These are phyloP conservation scores for Aspergillus neoniger DNA, from an alignment of 2,329 filamentous ascomycete species.

Conservation along the genomic window DNA sequence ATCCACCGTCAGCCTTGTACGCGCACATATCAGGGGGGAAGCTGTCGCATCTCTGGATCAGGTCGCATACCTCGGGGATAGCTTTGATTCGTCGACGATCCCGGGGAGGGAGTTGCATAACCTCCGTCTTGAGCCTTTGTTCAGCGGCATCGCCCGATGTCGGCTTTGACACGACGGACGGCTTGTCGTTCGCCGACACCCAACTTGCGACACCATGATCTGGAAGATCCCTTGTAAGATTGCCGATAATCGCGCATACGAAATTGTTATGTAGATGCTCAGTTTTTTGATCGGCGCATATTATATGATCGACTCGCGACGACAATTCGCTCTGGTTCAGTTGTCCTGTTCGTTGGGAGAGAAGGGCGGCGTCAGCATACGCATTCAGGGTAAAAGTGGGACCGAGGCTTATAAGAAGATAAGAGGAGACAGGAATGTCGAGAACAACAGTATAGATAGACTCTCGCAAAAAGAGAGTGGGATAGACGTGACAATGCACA, in stretches of 20 bases:
- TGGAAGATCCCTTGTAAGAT: conserved; percentile 61
- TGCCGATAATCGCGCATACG: conserved; percentile 60
- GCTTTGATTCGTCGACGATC: conserved; percentile 62
- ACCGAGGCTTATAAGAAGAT: background rate
- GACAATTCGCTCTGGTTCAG: conserved; percentile 64
- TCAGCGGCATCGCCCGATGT: conserved; percentile 62
- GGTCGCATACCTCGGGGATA: conserved; percentile 49
- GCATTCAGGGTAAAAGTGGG: background rate
- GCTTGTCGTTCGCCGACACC: conserved; percentile 63
- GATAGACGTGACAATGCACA: too few species aligned
- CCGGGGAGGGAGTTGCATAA: conserved; percentile 62
- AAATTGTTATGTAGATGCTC: conserved; percentile 65
- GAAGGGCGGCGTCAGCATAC: conserved; percentile 24
- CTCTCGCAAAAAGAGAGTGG: too few species aligned
- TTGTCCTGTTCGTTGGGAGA: conserved; percentile 46
- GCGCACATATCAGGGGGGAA: background rate
- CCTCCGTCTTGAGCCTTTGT: conserved; percentile 63
- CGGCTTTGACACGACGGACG: conserved; percentile 51
- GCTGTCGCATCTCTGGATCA: background rate
- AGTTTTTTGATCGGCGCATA: conserved; percentile 54
- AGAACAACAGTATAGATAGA: background rate
- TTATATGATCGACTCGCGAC: conserved; percentile 57
- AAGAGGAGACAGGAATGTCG: background rate
- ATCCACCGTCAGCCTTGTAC: conserved; percentile 13
- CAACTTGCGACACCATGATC: conserved; percentile 64